Evolutionary conservation across 2,329 filamentous ascomycete genomes (phyloP), one percentile per base, ranked within the genome.

Genomic region (Ophiostoma australiae): DNA sequence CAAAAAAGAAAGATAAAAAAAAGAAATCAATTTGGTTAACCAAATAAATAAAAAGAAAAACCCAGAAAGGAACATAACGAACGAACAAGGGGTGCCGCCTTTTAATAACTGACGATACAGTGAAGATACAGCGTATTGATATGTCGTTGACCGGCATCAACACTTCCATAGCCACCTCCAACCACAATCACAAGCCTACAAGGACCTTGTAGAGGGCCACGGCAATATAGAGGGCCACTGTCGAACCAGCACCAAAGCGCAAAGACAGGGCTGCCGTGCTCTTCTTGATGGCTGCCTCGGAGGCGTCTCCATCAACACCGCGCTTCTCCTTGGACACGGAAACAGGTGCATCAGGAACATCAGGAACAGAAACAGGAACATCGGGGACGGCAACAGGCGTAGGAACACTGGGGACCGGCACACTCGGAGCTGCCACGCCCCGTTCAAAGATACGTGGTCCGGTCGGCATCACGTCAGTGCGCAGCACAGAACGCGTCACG

Each of bases 401-500:
- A 23, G 52, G 52, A 11, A 58, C n/a, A 58, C 8, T 27, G 23
- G n/a, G 48, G 23, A 23, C 48, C 48, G 15, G 4, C 20, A 23
- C 48, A 3, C 8, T 31, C 10, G 58, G 58, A 35, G 6, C 27
- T 27, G 27, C 58, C 2, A 63, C 27, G 17, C 15, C 58, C 15
- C 66, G 66, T 39, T 44, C 66, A 31, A 67, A 44, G 11, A 67
- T 11, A 39, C 66, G 66, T 23, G 66, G 66, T 2, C 66, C 66
- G 2, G 66, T 44, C 5, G 66, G 66, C 66, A 67, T 27, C 39
- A 48, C 66, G 17, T 41, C 39, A 23, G 37, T 67, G 13, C 23
- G 66, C 66, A 15, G n/a, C n/a, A 48, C n/a, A 4, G 66, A 67
- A 39, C 66, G 66, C 10, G 66, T 67, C 66, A 67, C 37, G 7